A percentile compares a stretch with the other conserved stretches of the same genome.
Conservation (phyloP, 73 alveolate species). For the Tetrahymena malaccensis region DNA sequence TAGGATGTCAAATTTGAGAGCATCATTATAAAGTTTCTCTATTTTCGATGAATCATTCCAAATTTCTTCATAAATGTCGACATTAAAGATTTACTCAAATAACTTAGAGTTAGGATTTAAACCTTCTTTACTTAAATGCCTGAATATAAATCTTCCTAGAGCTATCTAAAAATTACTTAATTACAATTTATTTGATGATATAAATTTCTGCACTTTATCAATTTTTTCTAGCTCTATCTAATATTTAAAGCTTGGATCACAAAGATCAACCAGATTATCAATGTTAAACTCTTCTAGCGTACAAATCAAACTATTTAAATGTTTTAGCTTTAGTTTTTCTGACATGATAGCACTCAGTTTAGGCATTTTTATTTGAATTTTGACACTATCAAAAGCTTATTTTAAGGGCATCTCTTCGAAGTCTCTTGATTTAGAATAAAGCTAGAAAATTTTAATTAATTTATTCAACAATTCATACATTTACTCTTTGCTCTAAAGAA, state of each 20-base stretch:
- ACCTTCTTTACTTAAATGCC: neutral
- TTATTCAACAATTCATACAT: neutral
- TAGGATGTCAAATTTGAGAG: neutral
- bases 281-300: neutral
- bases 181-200: neutral
- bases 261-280: neutral
- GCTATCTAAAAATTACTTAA: neutral
- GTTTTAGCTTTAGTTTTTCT: neutral
- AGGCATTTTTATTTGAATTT: neutral
- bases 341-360: neutral
- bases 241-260: neutral
- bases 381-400: neutral
- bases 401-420: neutral
- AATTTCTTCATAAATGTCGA: neutral
- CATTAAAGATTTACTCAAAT: neutral
- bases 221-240: neutral
- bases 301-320: neutral
- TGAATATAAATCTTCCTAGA: neutral
- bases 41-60: neutral
- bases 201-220: neutral
- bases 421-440: neutral
- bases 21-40: neutral
- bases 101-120: neutral
- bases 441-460: neutral
- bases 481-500: neutral